Conservation (phyloP, 148 eudicot genomes). For the Chenopodium suecicum region DNA sequence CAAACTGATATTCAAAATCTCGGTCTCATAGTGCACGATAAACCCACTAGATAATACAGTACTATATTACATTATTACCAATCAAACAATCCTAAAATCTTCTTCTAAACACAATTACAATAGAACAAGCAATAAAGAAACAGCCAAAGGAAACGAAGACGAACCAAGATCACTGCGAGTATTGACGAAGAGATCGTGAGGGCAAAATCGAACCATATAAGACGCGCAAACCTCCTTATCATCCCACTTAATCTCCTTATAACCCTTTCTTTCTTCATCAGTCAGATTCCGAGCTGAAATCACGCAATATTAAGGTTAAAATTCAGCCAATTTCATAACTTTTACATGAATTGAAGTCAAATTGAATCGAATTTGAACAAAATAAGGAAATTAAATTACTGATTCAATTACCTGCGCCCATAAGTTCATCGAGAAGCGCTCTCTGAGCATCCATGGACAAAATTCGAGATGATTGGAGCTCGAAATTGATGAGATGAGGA, state of each 20-base stretch:
- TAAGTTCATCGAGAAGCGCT: slow-evolving; percentile 97
- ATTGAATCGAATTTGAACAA: neutral
- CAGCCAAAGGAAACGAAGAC: slow-evolving; percentile 9
- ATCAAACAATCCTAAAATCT: no score
- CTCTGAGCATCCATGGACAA: slow-evolving; percentile 91
- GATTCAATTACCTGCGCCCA: slow-evolving; percentile 73
- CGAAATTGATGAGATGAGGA: neutral
- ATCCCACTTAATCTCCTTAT: slow-evolving; percentile 85
- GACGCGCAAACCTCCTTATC: slow-evolving; percentile 83
- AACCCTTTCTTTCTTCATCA: slow-evolving; percentile 89
- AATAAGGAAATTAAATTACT: neutral
- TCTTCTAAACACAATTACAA: no score
- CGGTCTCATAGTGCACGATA: no score
- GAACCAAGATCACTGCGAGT: slow-evolving; percentile 94
- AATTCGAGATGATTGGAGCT: neutral
- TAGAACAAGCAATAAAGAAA: no score
- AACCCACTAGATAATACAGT: no score
- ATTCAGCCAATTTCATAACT: neutral
- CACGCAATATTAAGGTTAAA: neutral
- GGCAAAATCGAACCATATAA: slow-evolving; percentile 97
- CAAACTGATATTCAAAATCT: no score
- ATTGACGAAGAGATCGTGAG: slow-evolving; percentile 94
- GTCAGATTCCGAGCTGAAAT: slow-evolving; percentile 83
- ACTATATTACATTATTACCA: no score
- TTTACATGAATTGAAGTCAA: neutral